Conservation (phyloP, 768 basidiomycete genomes). For the Multifurca ochricompacta region DNA sequence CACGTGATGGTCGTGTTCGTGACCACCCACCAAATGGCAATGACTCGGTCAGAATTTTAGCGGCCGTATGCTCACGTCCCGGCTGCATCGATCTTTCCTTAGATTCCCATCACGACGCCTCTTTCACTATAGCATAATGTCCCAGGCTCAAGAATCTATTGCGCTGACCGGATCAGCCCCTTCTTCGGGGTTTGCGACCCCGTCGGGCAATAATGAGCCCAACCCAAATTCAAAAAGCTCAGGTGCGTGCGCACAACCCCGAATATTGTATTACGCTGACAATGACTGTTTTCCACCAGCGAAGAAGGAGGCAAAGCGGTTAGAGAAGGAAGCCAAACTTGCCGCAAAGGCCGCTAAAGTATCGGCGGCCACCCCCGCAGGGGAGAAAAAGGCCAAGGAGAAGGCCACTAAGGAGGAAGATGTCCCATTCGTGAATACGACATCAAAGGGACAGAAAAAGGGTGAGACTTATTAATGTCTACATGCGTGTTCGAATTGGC, state of each 20-base stretch:
- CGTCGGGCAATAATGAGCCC: conserved; percentile 3
- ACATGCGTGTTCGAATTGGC: too few species aligned
- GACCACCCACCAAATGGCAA: too few species aligned
- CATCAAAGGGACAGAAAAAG: conserved; percentile 90
- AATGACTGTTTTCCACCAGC: conserved; percentile 32
- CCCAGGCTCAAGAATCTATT: conserved; percentile 7
- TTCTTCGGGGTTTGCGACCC: conserved; percentile 12
- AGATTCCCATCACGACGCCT: not conserved
- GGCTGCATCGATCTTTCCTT: conserved; percentile 26
- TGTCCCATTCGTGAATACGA: conserved; percentile 77
- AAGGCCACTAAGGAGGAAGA: conserved; percentile 69
- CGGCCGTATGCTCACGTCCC: conserved; percentile 8
- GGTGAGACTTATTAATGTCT: conserved; percentile 37
- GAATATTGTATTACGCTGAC: not conserved
- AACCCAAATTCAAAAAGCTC: conserved; percentile 33
- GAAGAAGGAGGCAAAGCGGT: conserved; percentile 79
- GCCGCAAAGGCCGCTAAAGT: conserved; percentile 58
- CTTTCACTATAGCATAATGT: conserved; percentile 20
- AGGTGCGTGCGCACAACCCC: conserved; percentile 25
- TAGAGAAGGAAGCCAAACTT: conserved; percentile 72
- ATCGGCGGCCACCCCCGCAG: conserved; percentile 32
- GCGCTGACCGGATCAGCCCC: conserved; percentile 5
- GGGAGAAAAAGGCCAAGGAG: conserved; percentile 70
- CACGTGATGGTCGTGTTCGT: too few species aligned
- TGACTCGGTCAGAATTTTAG: too few species aligned